phyloP scores from a whole-genome alignment of 2,329 filamentous ascomycete genomes.

The Aspergillus aculeatus region DNA sequence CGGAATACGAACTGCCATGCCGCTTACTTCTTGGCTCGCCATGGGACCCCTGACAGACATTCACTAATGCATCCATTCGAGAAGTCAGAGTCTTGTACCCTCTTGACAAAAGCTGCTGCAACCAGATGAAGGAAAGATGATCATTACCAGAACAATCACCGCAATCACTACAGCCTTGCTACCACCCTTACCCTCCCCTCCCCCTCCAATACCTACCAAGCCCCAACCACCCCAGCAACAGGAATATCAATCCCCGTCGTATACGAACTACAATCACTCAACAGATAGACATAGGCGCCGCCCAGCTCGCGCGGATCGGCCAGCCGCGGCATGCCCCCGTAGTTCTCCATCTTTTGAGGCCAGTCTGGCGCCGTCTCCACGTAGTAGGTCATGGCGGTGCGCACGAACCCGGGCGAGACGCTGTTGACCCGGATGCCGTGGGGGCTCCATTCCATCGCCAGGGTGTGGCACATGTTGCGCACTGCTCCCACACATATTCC shows the following conservation, averaged over 20 bases:
- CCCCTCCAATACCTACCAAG: constrained; percentile 17
- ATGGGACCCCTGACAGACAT: not conserved
- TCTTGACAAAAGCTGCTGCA: too few relatives aligned
- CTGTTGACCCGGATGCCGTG: constrained; percentile 43
- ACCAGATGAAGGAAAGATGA: not conserved
- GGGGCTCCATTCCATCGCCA: constrained; percentile 52
- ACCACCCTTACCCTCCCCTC: not conserved
- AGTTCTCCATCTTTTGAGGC: constrained; percentile 58
- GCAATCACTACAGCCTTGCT: not conserved
- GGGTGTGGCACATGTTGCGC: constrained; percentile 30
- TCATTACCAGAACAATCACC: not conserved
- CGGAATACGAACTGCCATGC: constrained; percentile 1
- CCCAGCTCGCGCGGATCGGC: constrained; percentile 56
- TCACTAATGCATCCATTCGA: too few relatives aligned
- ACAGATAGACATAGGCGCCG: constrained; percentile 57
- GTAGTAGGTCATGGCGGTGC: constrained; percentile 50
- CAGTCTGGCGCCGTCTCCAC: constrained; percentile 55
- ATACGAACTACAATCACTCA: constrained; percentile 48
- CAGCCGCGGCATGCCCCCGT: constrained; percentile 57
- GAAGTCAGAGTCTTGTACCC: not conserved
- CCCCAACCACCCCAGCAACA: constrained; percentile 40
- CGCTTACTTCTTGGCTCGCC: constrained; percentile 3
- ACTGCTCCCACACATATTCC: constrained; percentile 8
- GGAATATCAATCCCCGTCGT: constrained; percentile 41
- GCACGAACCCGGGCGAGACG: constrained; percentile 47